Base-by-base conservation (phyloP, 208 protist genomes). In the Trypanosoma congolense region DNA sequence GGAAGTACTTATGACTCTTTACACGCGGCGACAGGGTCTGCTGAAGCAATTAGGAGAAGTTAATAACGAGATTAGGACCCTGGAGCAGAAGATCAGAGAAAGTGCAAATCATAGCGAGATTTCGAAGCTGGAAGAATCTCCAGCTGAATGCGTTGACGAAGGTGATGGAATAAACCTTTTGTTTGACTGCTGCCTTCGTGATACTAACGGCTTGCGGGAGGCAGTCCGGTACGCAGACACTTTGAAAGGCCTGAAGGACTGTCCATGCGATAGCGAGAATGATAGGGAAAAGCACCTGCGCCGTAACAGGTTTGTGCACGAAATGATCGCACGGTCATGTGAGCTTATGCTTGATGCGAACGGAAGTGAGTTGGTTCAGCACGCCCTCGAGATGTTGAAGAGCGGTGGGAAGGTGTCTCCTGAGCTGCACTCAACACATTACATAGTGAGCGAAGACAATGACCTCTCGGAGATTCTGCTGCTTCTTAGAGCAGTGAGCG, bases 401-500 rank as follows among this genome's bases (percentile, higher is more conserved):
- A 74, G 63, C 31, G 80, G 80, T 26, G 63, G 63, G 2, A 60
- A 16, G 16, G 22, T 75, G 8, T 58, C 70, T 18, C 61, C 54
- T 3, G 28, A 29, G 42, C 25, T 66, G 36, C 2, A 57, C 38
- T 79, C 48, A 19, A 60, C 30, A 41, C 33, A 76, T 45, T 45
- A 52, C 56, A 25, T 67, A 48, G 45, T 65, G 49, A n/a, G 54
- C 49, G 50, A 38, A 25, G 21, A 54, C 30, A 41, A 16, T 22
- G 30, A 65, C 12, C 19, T 70, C 9, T 95, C 87, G 22, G 83
- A 95, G 56, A 43, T 90, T 56, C 65, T 95, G 38, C 42, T 75
- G 12, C 93, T 99, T 46, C 86, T 99, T 28, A 65, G 80, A 16
- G 56, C 75, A 29, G 68, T 98, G 9, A 80, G 75, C 3, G 61